Base-by-base conservation (phyloP, 108 stramenopile genomes). In the Heterococcus sp. region DNA sequence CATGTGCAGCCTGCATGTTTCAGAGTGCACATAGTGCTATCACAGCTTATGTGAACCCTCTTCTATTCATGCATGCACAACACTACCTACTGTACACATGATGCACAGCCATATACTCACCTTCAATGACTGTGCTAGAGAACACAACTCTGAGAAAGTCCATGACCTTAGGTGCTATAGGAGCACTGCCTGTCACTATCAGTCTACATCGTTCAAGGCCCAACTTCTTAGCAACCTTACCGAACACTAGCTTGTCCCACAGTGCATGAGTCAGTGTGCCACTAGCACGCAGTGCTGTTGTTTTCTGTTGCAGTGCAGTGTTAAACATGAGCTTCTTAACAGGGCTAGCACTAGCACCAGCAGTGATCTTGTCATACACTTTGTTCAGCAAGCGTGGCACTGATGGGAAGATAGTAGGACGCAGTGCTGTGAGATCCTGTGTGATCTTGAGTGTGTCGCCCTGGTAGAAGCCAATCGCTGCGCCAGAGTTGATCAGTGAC, bases 161-260 rank as follows among this genome's bases (percentile, higher is more conserved):
- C 46, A 58, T 58, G 46, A 58, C 21, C 14, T 58, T 21, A 58
- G 8, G 14, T 58, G 21, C 46, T 58, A 58, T 80, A 2, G 95
- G 94, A 2, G 96, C 96, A 0, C 93, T 93, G 35, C 96, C 96
- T 64, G 88, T 91, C 0, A 94, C 88, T 8, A 73, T 73, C 72
- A 73, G 36, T 65, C 94, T 91, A n/a, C 94, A 69, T 35, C 89
- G 88, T 67, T 93, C 93, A 74, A 97, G 82, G 26, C 96, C 96
- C 37, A 97, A 75, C 66, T 67, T 67, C 66, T 67, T 67, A 32
- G 66, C 66, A 32, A 95, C 91, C 73, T 93, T 92, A 76, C 89
- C 89, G 83, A 97, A 97, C 40, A 97, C 81, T 30, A 97, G 85
- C 5, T 87, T 85, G 89, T 97, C 96, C 87, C 94, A 97, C 0